These are phyloP conservation scores for Anastatica hierochuntica DNA, from an alignment of 345 rosid genomes.

Conservation along the genomic window DNA sequence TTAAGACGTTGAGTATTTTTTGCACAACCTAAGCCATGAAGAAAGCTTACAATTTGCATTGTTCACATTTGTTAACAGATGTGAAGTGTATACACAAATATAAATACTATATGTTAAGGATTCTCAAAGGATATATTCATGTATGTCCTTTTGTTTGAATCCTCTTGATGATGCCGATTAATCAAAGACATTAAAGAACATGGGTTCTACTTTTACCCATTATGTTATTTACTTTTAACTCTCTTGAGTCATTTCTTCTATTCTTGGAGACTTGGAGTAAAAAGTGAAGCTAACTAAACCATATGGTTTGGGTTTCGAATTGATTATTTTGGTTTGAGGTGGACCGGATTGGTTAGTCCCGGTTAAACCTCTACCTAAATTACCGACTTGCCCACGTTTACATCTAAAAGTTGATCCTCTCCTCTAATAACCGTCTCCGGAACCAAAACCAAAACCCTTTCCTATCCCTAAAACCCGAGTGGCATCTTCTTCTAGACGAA, in stretches of 20 bases:
- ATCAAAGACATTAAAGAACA: background rate
- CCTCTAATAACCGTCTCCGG: background rate
- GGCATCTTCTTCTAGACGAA: background rate
- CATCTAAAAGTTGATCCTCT: background rate
- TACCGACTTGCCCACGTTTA: background rate
- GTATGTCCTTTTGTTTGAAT: slow-evolving; percentile 14
- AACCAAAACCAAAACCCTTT: slow-evolving; percentile 21
- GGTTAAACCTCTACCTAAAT: too few relatives aligned
- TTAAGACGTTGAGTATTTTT: slow-evolving; percentile 59
- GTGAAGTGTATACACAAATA: slow-evolving; percentile 7
- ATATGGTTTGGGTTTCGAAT: too few relatives aligned
- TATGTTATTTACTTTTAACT: slow-evolving; percentile 14
- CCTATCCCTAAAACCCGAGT: slow-evolving; percentile 22
- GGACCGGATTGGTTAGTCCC: too few relatives aligned
- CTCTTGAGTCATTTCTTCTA: too few relatives aligned
- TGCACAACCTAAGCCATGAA: background rate
- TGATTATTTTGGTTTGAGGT: too few relatives aligned
- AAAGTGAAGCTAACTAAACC: too few relatives aligned
- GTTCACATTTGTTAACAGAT: slow-evolving; percentile 4
- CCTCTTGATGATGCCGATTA: slow-evolving; percentile 32
- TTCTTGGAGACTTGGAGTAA: too few relatives aligned
- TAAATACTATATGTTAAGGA: slow-evolving; percentile 5
- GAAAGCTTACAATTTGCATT: slow-evolving; percentile 1
- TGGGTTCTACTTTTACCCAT: background rate
- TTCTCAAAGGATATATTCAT: slow-evolving; percentile 18